These are phyloP conservation scores for Fraxinus anomala DNA, from an alignment of 257 asterid genomes.

Conservation along the genomic window DNA sequence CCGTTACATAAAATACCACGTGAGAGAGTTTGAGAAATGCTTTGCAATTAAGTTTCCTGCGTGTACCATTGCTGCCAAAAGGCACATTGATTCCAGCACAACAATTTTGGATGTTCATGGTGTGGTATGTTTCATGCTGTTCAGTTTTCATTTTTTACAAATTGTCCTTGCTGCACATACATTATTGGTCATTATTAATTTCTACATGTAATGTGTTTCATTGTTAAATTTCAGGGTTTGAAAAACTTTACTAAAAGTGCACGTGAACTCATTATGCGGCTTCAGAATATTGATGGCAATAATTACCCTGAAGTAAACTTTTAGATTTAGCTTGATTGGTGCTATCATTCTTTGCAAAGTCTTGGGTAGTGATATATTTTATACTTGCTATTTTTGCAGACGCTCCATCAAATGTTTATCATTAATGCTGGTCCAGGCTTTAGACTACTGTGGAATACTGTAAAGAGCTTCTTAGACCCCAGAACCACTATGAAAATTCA, in stretches of 20 bases:
- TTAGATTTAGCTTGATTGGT: constrained; percentile 27
- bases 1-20: constrained; percentile 73
- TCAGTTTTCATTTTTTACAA: constrained; percentile 11
- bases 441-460: constrained; percentile 70
- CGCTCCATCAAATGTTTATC: constrained; percentile 80
- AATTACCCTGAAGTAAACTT: constrained; percentile 77
- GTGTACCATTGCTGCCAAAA: constrained; percentile 77
- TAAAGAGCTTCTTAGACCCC: constrained; percentile 70
- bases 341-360: constrained; percentile 20
- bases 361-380: constrained; percentile 27
- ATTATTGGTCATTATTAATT: background rate
- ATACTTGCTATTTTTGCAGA: constrained; percentile 43
- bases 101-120: constrained; percentile 86
- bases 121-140: constrained; percentile 56
- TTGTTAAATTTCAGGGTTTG: constrained; percentile 55
- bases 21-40: constrained; percentile 71
- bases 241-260: constrained; percentile 75
- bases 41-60: constrained; percentile 82
- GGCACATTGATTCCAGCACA: constrained; percentile 86
- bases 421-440: constrained; percentile 89
- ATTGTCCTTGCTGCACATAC: background rate
- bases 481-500: constrained; percentile 71
- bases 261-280: constrained; percentile 68
- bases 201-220: constrained; percentile 14
- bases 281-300: constrained; percentile 86